Base-by-base conservation (phyloP, 2,329 filamentous ascomycete genomes). In the Coniella vitis region DNA sequence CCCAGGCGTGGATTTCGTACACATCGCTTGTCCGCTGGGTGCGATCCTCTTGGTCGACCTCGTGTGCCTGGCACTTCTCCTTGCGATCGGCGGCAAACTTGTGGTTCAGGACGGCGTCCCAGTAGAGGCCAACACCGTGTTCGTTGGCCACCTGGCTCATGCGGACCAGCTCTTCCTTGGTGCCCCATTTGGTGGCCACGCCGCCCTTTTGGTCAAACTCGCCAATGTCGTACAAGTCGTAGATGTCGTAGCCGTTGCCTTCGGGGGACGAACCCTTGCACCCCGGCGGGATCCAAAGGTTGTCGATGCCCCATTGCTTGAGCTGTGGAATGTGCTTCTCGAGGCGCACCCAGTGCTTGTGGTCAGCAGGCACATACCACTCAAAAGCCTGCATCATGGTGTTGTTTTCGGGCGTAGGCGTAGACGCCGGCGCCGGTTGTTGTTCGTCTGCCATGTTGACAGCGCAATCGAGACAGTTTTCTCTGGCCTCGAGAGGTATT, bases 21-120 rank as follows among this genome's bases (percentile, higher is more conserved):
- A 79, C 72, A 12, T 76, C 71, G 4, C 72, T 76, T 8, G 77
- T 67, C 25, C 76, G 73, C 54, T 76, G 71, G 31, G 72, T 79
- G 17, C 83, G 74, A 59, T 86, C 76, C 59, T 78, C 62, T 38
- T 53, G 62, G 59, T 87, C 76, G 20, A 87, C 84, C 61, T 83
- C 80, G 38, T 84, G 72, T 2, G 79, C 82, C 51, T 69, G 66
- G 49, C 79, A 83, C 47, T 74, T 74, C 60, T 87, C 84, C 21
- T 74, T 80, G 45, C 70, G 73, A 60, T 88, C 84, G 14, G 83
- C 84, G 3, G 77, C 83, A n/a, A 84, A 83, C 61, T 85, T 86
- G 63, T 88, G 85, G 59, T 87, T 88, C 29, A 88, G 69, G 2
- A 88, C 84, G 2, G 83, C 81, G 62, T 88, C 85, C 78, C 82